phyloP scores from a whole-genome alignment of 169 alveolate genomes.

The Babesia ovata region DNA sequence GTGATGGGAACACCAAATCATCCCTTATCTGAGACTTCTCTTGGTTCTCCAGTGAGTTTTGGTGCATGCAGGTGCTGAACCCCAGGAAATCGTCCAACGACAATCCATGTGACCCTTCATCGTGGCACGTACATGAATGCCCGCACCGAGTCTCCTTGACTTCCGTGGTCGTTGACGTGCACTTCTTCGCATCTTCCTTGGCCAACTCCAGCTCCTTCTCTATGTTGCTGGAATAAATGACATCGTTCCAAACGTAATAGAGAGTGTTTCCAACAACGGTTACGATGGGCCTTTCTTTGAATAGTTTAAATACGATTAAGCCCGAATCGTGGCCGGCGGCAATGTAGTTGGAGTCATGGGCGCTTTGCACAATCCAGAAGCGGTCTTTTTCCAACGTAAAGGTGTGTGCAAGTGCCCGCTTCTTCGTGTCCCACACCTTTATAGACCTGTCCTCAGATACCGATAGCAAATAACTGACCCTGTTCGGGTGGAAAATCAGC shows the following conservation, averaged over 20 bases:
- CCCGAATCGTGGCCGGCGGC: conserved; percentile 96
- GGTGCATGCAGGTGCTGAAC: neutral
- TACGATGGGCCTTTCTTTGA: conserved; percentile 58
- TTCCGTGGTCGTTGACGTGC: neutral
- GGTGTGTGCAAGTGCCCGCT: conserved; percentile 86
- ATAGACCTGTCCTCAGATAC: conserved; percentile 93
- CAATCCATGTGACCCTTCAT: too few relatives aligned
- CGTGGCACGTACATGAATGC: neutral
- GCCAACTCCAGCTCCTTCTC: conserved; percentile 40
- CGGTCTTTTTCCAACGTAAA: conserved; percentile 91
- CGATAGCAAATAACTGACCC: conserved; percentile 85
- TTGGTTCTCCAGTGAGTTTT: conserved; percentile 9
- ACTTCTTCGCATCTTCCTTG: conserved; percentile 5
- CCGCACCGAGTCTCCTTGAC: neutral
- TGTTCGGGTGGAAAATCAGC: conserved; percentile 89
- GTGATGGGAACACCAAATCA: conserved; percentile 51
- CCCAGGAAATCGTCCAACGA: neutral
- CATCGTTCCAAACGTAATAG: conserved; percentile 59
- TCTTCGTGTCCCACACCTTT: conserved; percentile 92
- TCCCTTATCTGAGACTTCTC: neutral
- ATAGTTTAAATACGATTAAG: conserved; percentile 68
- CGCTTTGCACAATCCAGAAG: conserved; percentile 90
- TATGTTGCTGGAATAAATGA: conserved; percentile 39
- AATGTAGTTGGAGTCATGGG: conserved; percentile 85
- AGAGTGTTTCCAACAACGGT: conserved; percentile 39